Evolutionary conservation across 768 basidiomycete species (phyloP), one percentile per base, ranked within the genome.

Genomic region (Naganishia kalamii): DNA sequence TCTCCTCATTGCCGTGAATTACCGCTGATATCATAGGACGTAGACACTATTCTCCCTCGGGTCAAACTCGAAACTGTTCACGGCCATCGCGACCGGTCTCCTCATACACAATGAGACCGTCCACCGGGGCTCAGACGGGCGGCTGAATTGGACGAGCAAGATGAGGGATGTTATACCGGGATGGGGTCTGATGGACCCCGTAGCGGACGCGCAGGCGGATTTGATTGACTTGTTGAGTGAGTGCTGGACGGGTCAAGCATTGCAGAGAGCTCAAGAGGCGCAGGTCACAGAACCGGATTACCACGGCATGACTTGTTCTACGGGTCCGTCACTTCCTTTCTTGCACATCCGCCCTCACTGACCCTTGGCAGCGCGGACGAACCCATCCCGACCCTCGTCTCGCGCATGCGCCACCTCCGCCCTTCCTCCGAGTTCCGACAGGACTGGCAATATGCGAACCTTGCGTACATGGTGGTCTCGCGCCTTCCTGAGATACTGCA

Each of bases 51-150:
- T 73, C 60, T 48, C 65, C 10, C 73, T 78, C 50, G 77, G 72
- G 1, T 74, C 73, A 21, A 76, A 72, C 51, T 73, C 74, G 2
- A 78, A 78, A 62, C 63, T 76, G 6, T 75, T 78, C 62, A 69
- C 69, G 0, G 66, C 69, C 0, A 30, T 74, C 7, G 57, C 72
- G 0, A 37, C 73, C 11, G 74, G 73, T 3, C 52, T 76, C 17
- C 65, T 73, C n/a, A 61, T 78, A 7, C 43, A 67, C n/a, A 68
- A 71, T 29, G 50, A 62, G 2, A 70, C 71, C 1, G 10, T 50
- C 25, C 11, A 19, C 13, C 30, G 32, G 19, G 50, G 50, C 7
- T 21, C 47, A n/a, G 32, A 73, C 8, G 62, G 67, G 10, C 65
- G 63, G 48, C 61, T 72, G 37, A 47, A 40, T 3, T 74, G 71